A percentile compares a stretch with the other conserved stretches of the same genome.
phyloP scores from a whole-genome alignment of 2,329 filamentous ascomycete species.

The Aspergillus sp. region DNA sequence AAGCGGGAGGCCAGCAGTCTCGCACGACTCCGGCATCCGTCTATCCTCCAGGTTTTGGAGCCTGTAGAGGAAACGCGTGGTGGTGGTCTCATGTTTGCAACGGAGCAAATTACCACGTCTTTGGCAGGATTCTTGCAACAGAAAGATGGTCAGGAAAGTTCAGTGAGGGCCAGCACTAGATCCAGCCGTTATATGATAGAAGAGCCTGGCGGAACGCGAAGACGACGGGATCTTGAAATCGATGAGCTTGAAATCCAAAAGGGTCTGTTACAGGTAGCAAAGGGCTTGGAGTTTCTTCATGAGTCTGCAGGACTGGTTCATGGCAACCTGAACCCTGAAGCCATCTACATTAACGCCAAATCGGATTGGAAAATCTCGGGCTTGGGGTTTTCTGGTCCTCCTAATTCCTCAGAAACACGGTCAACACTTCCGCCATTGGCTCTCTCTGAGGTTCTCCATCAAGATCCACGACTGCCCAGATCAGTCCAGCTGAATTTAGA shows the following conservation, averaged over 20 bases:
- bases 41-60: conserved; percentile 85
- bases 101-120: conserved; percentile 86
- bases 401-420: conserved; percentile 67
- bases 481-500: conserved; percentile 86
- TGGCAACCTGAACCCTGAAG: conserved; percentile 89
- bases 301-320: conserved; percentile 93
- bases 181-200: conserved; percentile 77
- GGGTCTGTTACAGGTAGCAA: conserved; percentile 84
- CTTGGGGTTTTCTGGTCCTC: conserved; percentile 80
- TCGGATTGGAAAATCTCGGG: conserved; percentile 98
- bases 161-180: conserved; percentile 63
- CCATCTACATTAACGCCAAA: conserved; percentile 91
- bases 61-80: conserved; percentile 90
- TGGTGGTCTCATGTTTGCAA: conserved; percentile 92
- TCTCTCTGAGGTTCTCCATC: conserved; percentile 76
- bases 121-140: conserved; percentile 75
- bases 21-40: conserved; percentile 83
- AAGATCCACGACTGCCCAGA: conserved; percentile 76
- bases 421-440: conserved; percentile 75
- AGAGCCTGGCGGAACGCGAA: conserved; percentile 66
- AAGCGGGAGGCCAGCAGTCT: conserved; percentile 89
- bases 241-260: conserved; percentile 98
- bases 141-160: conserved; percentile 80
- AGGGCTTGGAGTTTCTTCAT: conserved; percentile 90
- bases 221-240: conserved; percentile 79